Evolutionary conservation across 352 stramenopile genomes (phyloP), one percentile per base, ranked within the genome.

Genomic region (Elongisporangium prolatum): DNA sequence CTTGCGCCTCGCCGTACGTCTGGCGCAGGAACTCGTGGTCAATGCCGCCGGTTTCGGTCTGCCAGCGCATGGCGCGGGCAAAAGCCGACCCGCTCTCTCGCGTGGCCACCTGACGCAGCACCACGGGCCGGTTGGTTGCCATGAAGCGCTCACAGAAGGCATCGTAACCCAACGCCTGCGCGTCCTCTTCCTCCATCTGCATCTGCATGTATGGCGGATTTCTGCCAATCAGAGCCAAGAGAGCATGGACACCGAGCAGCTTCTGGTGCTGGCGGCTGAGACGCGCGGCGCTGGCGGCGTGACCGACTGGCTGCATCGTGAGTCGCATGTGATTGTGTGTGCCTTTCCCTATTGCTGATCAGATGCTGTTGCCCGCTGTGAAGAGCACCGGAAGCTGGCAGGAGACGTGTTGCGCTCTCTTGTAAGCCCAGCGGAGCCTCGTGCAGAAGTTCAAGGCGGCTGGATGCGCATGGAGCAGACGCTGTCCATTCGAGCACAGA

Each of bases 81-180:
- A 77, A 74, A 9, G 28, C 28, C 28, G 28, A 40, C 14, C 28
- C 28, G 28, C 4, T 14, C 73, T 74, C 84, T 24, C 58, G 44
- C 18, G 47, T 21, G 18, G 75, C 66, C 22, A 91, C 71, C 18
- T 91, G 89, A 17, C 63, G 68, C 53, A 95, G 72, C 37, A 88
- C 65, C 28, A 95, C 80, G 8, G 86, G 86, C 10, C 66, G 67
- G 57, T 93, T 95, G 7, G 52, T 56, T 22, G 67, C 68, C 72
- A 93, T 87, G 64, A 88, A 95, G n/a, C 57, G 69, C 49, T 61
- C 57, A 65, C 84, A 93, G 64, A 95, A 93, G 28, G 61, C 77
- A 16, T 74, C 72, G 56, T 95, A 95, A 52, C 63, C 71, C 48
- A 93, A 64, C 57, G 60, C 61, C 4, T 57, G 54, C 2, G 78